Evolutionary conservation across 352 stramenopile genomes (phyloP).

Genomic region (Pilasporangium apinafurcum): DNA sequence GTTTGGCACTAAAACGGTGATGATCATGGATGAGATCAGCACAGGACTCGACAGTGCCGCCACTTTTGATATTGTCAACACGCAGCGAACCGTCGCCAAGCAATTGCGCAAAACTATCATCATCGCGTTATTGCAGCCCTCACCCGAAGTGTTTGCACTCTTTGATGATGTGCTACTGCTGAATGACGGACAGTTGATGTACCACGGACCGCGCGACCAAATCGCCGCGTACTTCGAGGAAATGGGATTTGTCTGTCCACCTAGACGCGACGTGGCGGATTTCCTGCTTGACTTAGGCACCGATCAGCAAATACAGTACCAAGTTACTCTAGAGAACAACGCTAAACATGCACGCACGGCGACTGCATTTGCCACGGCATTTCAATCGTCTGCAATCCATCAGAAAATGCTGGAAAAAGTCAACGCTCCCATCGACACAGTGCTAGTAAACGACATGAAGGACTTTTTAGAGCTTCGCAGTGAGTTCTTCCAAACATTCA

Average conservation of each 20-base stretch:
- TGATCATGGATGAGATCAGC: conserved; percentile 85
- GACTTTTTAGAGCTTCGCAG: conserved; percentile 52
- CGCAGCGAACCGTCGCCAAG: conserved; percentile 33
- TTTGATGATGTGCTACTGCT: conserved; percentile 55
- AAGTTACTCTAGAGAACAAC: conserved; percentile 53
- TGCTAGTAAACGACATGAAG: conserved; percentile 30
- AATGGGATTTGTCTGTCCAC: conserved; percentile 40
- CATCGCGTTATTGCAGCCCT: conserved; percentile 48
- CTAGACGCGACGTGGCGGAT: conserved; percentile 40
- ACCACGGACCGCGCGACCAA: conserved; percentile 34
- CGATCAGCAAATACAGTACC: conserved; percentile 43
- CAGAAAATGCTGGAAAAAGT: conserved; percentile 6
- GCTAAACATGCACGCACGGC: conserved; percentile 1
- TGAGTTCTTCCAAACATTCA: background rate
- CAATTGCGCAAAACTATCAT: conserved; percentile 37
- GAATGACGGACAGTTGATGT: conserved; percentile 62
- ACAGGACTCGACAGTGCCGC: conserved; percentile 87
- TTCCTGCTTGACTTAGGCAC: conserved; percentile 48
- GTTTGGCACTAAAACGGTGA: conserved; percentile 35
- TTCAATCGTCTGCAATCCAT: conserved; percentile 7
- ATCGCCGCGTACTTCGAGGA: conserved; percentile 55
- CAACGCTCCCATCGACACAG: background rate
- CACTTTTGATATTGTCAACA: conserved; percentile 85
- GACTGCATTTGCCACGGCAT: conserved; percentile 12
- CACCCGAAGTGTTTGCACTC: conserved; percentile 43